phyloP scores from a whole-genome alignment of 1,284 basidiomycete genomes.

The Cryptococcus amylolentus region DNA sequence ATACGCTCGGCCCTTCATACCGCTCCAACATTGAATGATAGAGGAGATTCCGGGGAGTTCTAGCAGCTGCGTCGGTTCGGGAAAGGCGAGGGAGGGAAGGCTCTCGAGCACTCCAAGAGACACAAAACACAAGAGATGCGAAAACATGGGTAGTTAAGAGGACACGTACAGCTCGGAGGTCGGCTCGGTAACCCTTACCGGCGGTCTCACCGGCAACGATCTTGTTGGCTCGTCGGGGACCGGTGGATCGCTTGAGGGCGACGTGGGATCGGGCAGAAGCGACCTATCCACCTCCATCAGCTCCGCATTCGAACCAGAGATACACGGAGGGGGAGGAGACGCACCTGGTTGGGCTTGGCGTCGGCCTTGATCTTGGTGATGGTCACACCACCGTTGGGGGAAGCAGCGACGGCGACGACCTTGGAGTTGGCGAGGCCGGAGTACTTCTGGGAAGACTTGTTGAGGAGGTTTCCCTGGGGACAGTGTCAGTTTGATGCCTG shows the following conservation, averaged over 20 bases:
- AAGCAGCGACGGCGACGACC: constrained; percentile 67
- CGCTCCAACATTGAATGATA: neutral
- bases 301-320: neutral
- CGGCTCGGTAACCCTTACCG: constrained; percentile 74
- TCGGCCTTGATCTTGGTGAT: constrained; percentile 68
- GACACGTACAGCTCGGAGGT: constrained; percentile 71
- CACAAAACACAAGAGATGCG: constrained; percentile 9
- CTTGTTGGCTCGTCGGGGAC: constrained; percentile 69
- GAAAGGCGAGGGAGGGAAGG: constrained; percentile 18
- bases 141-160: constrained; percentile 3
- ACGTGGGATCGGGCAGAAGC: constrained; percentile 49
- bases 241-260: constrained; percentile 66
- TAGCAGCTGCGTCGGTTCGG: constrained; percentile 33
- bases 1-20: constrained; percentile 46
- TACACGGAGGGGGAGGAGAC: constrained; percentile 1
- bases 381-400: constrained; percentile 59
- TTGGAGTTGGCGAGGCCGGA: constrained; percentile 81
- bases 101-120: constrained; percentile 3
- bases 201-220: constrained; percentile 62
- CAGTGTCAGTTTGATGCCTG: neutral
- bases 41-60: constrained; percentile 37
- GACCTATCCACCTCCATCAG: constrained; percentile 23
- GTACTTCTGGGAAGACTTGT: constrained; percentile 83
- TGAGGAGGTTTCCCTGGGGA: constrained; percentile 73
- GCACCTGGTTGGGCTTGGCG: constrained; percentile 55